Conservation (phyloP, 306 rosid genomes). For the Castanea mollissima region DNA sequence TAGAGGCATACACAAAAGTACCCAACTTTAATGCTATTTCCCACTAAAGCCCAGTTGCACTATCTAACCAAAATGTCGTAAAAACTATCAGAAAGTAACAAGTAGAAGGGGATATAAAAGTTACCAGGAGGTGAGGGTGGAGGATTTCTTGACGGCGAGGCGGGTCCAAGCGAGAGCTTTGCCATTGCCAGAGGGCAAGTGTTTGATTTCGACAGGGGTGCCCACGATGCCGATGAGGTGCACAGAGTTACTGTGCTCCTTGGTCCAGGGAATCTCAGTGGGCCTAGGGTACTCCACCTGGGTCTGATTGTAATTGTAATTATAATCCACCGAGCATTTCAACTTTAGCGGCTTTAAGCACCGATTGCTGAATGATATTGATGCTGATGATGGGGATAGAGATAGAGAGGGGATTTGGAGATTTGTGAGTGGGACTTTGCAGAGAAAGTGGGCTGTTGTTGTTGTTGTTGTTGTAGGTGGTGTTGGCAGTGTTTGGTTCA, state of each 20-base stretch:
- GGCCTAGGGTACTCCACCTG: constrained; percentile 57
- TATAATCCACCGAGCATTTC: constrained; percentile 48
- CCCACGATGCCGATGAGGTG: constrained; percentile 77
- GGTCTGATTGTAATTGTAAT: constrained; percentile 10
- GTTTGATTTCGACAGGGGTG: constrained; percentile 65
- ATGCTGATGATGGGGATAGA: not conserved
- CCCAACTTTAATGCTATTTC: not conserved
- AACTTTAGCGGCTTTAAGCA: constrained; percentile 8
- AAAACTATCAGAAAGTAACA: too few species aligned
- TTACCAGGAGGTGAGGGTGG: constrained; percentile 67
- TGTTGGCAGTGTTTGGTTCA: constrained; percentile 28
- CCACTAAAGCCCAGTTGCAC: too few species aligned
- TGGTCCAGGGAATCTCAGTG: constrained; percentile 78
- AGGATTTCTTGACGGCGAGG: constrained; percentile 72
- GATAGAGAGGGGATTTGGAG: constrained; percentile 1
- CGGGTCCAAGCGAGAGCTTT: constrained; percentile 82
- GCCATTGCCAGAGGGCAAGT: constrained; percentile 78
- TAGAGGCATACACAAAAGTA: not conserved
- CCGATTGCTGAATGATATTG: not conserved
- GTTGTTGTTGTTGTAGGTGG: not conserved
- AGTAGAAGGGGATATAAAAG: not conserved
- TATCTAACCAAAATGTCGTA: too few species aligned
- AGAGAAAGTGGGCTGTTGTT: constrained; percentile 12
- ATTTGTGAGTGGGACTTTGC: constrained; percentile 14
- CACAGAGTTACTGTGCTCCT: constrained; percentile 77